Evolutionary conservation across 345 rosid species (phyloP), one percentile per base, ranked within the genome.

Genomic region (Citrus trifoliata): DNA sequence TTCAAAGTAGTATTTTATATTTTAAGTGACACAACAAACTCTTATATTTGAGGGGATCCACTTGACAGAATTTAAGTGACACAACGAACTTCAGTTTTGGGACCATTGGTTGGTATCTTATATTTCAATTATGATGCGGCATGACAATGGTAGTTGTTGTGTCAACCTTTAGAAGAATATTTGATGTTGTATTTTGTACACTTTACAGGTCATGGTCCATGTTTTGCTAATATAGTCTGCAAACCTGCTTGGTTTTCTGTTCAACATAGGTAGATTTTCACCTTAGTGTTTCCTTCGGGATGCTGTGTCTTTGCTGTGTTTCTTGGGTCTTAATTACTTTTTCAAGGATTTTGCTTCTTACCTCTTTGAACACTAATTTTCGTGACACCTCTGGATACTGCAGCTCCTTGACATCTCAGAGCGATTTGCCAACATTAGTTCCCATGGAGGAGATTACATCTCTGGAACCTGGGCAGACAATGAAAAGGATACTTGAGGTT

Each of bases 381-480:
- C 13, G 30, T 73, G 35, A 74, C 73, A 71, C 72, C 22, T 46
- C 80, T 78, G 38, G 42, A 51, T 79, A 27, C 25, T 90, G 88
- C 91, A 94, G 95, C 82, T 78, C 78, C 76, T 59, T 71, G 62
- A 58, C 75, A 67, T 85, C 90, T 65, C 67, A 73, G 77, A 86
- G 78, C 75, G 80, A 90, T 70, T 81, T 93, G 67, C 93, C 96
- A 71, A 83, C 86, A 53, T 66, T 91, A 72, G 85, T 92, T 76
- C 93, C 96, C 32, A 83, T 88, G 93, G 97, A 92, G 85, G 88
- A 85, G 76, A 84, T 95, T 28, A 56, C 83, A 78, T 86, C 87
- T 78, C 85, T 95, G 76, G 92, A 88, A 81, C 93, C 96, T 62
- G 93, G 89, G 71, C 87, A 93, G 80, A 86, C 72, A 19, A 64